A percentile compares a stretch with the other conserved stretches of the same genome.
Conservation (phyloP, 495 filamentous ascomycete species). For the Podospora australis region DNA sequence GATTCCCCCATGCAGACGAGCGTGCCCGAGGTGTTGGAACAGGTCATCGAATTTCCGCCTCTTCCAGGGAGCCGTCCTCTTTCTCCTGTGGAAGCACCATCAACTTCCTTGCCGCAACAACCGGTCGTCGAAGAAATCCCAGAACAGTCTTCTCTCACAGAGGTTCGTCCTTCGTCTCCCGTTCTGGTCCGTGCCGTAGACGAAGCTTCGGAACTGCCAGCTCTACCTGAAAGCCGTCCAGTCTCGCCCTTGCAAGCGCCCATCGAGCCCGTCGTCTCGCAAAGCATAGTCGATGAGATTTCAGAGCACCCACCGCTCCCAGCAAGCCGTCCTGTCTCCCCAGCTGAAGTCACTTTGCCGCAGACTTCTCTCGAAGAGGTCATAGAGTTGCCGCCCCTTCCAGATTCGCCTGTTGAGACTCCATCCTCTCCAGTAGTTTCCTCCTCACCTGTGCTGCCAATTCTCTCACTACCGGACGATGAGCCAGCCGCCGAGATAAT, state of each 20-base stretch:
- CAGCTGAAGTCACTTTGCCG: not conserved
- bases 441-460: no score
- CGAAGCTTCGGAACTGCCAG: not conserved
- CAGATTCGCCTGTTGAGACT: no score
- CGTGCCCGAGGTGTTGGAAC: not conserved
- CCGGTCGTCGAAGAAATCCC: not conserved
- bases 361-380: not conserved
- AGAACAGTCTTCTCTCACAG: no score
- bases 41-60: not conserved
- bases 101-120: not conserved
- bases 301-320: constrained; percentile 7
- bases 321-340: constrained; percentile 6
- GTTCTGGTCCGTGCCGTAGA: not conserved
- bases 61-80: not conserved
- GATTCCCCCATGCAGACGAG: not conserved
- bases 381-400: not conserved
- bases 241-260: not conserved
- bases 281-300: not conserved
- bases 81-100: not conserved
- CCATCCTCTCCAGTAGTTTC: no score
- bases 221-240: not conserved
- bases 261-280: not conserved
- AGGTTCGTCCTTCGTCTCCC: no score
- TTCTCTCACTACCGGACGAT: not conserved
- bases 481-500: not conserved